Evolutionary conservation across 176 grass and related monocot species (phyloP), one percentile per base, ranked within the genome.

Genomic region (Alloteropsis semialata): DNA sequence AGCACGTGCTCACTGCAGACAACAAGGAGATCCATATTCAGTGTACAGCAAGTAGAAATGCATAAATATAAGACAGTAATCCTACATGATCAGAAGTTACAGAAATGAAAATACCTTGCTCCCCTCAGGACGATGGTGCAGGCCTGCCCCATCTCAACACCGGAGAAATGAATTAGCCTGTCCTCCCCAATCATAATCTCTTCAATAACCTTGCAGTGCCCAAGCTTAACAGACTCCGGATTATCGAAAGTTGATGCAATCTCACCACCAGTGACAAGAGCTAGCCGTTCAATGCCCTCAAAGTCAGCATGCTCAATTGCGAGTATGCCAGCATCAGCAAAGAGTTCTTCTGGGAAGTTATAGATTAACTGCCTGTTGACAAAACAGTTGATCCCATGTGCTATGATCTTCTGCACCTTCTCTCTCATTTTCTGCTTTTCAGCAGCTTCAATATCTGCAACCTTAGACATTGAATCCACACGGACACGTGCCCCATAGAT

Each of bases 141-240:
- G 57, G 96, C 96, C 77, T 95, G 93, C 17, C 96, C 96, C 92
- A 95, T 90, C 28, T 72, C 91, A 63, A 95, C 90, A 13, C 96
- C 92, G 4, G 91, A 95, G 78, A 98, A 98, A 66, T 93, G 87
- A 78, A 95, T 98, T 56, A 98, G 83, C 66, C 61, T 98, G 66
- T 98, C 96, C 24, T 98, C 92, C 12, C 96, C 96, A 70, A 98
- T 98, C 96, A 98, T 98, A 78, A 98, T 93, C 84, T 98, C 92
- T 85, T 95, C 96, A 62, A 98, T 98, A 41, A 95, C 79, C 62
- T 98, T 98, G 87, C 96, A 98, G 32, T 90, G 84, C 36, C 96
- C 96, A 60, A 98, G 92, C 80, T 98, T 98, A 65, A 98, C 92
- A 59, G 92, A 98, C 65, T 95, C 96, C 6, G 96, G 92, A 49